Base-by-base conservation (phyloP, 805 yeast genomes). In the Wickerhamomyces rabaulensis region DNA sequence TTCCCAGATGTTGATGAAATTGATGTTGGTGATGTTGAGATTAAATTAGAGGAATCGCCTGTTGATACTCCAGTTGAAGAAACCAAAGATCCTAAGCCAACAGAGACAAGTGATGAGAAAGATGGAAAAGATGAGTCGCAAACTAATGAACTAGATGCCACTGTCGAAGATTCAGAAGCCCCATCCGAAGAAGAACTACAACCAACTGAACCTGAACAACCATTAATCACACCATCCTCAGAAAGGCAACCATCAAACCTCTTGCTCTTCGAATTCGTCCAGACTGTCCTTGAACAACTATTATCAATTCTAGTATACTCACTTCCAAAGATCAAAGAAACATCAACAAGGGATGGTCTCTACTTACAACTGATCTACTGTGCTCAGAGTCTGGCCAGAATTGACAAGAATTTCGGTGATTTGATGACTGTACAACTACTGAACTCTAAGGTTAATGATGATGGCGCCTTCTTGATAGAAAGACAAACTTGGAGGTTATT, bases 351-450 rank as follows among this genome's bases (percentile, higher is more conserved):
- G 27, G 85, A 85, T 47, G 86, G 92, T 1, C 68, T 90, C 20
- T 77, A 91, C 52, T 67, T 92, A 29, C 99, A 92, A 65, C 66
- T 91, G 35, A 81, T 88, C 1, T 92, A 91, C 66, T 87, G 96
- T 53, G 84, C 96, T n/a, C 89, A 85, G 60, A 83, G 96, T 33
- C 70, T 92, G 44, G 82, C 85, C 1, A 71, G 90, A 51, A 78
- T 79, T 19, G 84, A 87, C 13, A 79, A 79, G 4, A 87, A 85
- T 55, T 87, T 87, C 61, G 84, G 87, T 66, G 63, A 71, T 26
- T 52, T 76, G n/a, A 63, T 81, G 43, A 60, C 75, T 1, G 63
- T 70, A 49, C 69, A 70, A 38, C 55, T 79, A 13, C 47, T 57
- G n/a, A 53, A 58, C 23, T 40, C 54, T 1, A 60, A 55, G 21